A percentile compares a stretch with the other conserved stretches of the same genome.
These are phyloP conservation scores for Nemania abortiva DNA, from an alignment of 2,329 filamentous ascomycete species.

Conservation along the genomic window DNA sequence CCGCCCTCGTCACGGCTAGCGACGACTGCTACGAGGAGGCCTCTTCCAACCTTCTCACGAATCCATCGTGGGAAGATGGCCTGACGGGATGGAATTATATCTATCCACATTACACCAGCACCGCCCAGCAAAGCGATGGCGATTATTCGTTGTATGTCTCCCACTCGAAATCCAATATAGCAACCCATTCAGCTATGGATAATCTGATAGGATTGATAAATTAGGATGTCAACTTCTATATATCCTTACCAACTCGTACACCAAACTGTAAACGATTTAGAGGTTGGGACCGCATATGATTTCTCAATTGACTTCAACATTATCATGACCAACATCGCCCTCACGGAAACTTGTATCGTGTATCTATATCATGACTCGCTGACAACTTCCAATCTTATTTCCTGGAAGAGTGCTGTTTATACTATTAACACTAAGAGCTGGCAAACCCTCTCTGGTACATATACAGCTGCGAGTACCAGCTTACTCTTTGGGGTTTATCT, in stretches of 20 bases:
- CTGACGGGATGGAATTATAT: slow-evolving; percentile 6
- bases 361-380: slow-evolving; percentile 18
- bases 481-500: slow-evolving; percentile 12
- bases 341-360: slow-evolving; percentile 3
- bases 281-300: slow-evolving; percentile 16
- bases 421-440: not conserved
- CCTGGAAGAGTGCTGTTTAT: not conserved
- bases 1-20: not conserved
- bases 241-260: not conserved
- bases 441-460: slow-evolving; percentile 16
- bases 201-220: not conserved
- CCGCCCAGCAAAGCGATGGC: slow-evolving; percentile 7
- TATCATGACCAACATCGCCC: not conserved
- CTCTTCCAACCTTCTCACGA: slow-evolving; percentile 19
- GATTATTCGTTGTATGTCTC: slow-evolving; percentile 19
- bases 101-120: not conserved
- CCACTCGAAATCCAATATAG: not conserved
- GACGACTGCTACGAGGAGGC: not conserved
- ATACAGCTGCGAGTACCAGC: slow-evolving; percentile 8
- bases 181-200: too few species aligned
- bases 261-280: slow-evolving; percentile 9
- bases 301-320: slow-evolving; percentile 20
- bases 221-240: not conserved
- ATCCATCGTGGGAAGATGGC: slow-evolving; percentile 24
- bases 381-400: not conserved